phyloP scores from a whole-genome alignment of 257 asterid species.

The Avicennia marina region DNA sequence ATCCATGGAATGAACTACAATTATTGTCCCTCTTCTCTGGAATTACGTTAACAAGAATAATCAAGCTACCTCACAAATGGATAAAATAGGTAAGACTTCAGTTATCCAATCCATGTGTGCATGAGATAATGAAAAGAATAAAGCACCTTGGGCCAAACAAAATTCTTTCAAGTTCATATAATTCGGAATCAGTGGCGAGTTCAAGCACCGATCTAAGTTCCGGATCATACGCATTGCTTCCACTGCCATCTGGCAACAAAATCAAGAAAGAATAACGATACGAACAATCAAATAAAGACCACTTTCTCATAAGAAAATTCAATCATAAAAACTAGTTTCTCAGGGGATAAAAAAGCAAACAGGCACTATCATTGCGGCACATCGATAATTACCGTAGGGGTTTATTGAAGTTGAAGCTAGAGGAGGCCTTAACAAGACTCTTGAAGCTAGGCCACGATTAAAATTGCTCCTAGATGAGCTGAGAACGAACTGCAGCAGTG shows the following conservation, averaged over 20 bases:
- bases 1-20: neutral
- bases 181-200: slow-evolving; percentile 84
- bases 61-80: neutral
- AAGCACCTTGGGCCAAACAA: slow-evolving; percentile 84
- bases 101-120: neutral
- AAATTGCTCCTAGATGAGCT: slow-evolving; percentile 11
- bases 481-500: slow-evolving; percentile 19
- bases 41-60: neutral
- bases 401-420: slow-evolving; percentile 40
- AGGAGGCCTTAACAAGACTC: slow-evolving; percentile 30
- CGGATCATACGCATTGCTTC: slow-evolving; percentile 42
- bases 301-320: neutral
- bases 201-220: slow-evolving; percentile 81
- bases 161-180: slow-evolving; percentile 71
- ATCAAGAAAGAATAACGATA: neutral
- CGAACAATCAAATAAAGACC: slow-evolving; percentile 1
- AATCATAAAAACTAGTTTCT: neutral
- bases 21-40: too few species aligned
- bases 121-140: neutral
- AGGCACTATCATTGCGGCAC: neutral
- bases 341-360: neutral
- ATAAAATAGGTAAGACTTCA: neutral
- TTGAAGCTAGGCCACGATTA: slow-evolving; percentile 23
- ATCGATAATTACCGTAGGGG: slow-evolving; percentile 31
- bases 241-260: slow-evolving; percentile 35